A percentile compares a stretch with the other conserved stretches of the same genome.
Evolutionary conservation across 257 asterid species (phyloP).

Genomic region (Nicotiana knightiana): DNA sequence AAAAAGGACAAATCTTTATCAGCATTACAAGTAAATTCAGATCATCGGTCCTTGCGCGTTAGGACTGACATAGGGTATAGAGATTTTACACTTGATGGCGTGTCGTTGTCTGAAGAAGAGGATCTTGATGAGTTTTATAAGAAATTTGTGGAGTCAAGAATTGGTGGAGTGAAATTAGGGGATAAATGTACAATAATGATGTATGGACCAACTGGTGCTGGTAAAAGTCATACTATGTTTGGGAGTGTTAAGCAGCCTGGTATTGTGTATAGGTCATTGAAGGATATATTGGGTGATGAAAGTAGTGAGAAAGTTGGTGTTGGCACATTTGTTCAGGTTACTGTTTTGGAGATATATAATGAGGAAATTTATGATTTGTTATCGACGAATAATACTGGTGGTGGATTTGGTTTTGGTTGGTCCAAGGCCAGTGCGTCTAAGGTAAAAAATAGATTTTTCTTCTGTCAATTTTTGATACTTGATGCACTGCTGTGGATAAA

Average conservation of each 20-base stretch:
- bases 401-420: constrained; percentile 80
- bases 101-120: constrained; percentile 68
- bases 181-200: constrained; percentile 88
- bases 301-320: constrained; percentile 38
- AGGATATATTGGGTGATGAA: constrained; percentile 62
- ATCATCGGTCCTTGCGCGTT: constrained; percentile 51
- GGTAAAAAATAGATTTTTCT: constrained; percentile 27
- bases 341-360: constrained; percentile 84
- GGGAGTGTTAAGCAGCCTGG: constrained; percentile 72
- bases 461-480: background rate
- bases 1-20: constrained; percentile 33
- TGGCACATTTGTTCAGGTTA: constrained; percentile 80
- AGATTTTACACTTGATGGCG: constrained; percentile 76
- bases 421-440: constrained; percentile 68
- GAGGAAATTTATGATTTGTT: constrained; percentile 85
- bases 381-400: constrained; percentile 41
- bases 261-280: constrained; percentile 72
- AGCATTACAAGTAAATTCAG: constrained; percentile 46
- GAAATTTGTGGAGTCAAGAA: constrained; percentile 69
- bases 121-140: constrained; percentile 66
- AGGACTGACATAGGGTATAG: constrained; percentile 80
- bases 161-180: constrained; percentile 71
- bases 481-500: background rate
- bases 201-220: constrained; percentile 98
- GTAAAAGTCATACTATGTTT: constrained; percentile 93